Percentiles rank a stretch among this genome's conserved stretches.
phyloP scores from a whole-genome alignment of 208 protist genomes.

The Crithidia fasciculata region DNA sequence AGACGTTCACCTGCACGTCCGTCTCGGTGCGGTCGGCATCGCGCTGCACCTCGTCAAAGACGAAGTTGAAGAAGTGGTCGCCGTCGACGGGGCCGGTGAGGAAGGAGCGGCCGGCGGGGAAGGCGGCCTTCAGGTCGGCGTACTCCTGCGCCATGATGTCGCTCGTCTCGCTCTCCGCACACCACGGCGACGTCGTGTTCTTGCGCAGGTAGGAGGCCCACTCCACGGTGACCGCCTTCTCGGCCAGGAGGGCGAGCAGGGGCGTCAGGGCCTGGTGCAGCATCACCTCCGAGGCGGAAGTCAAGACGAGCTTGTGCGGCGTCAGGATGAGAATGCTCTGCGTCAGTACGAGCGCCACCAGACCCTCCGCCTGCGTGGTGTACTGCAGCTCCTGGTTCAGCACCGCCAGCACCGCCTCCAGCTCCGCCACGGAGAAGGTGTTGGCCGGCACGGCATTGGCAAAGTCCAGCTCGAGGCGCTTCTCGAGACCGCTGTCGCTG shows the following conservation, averaged over 20 bases:
- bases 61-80: conserved; percentile 89
- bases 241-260: conserved; percentile 40
- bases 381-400: conserved; percentile 47
- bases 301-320: conserved; percentile 53
- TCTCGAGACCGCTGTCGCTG: conserved; percentile 77
- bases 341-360: conserved; percentile 55
- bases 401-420: conserved; percentile 44
- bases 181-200: conserved; percentile 82
- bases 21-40: conserved; percentile 36
- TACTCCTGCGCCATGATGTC: conserved; percentile 91
- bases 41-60: conserved; percentile 76
- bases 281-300: conserved; percentile 55
- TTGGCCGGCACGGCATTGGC: conserved; percentile 17
- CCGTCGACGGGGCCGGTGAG: conserved; percentile 85
- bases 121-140: conserved; percentile 81
- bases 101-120: conserved; percentile 78
- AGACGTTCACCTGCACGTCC: conserved; percentile 84
- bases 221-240: conserved; percentile 49
- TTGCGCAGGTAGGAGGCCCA: conserved; percentile 88
- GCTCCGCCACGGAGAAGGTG: conserved; percentile 39
- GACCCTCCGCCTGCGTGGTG: conserved; percentile 24
- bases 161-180: conserved; percentile 50
- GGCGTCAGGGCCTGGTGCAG: conserved; percentile 68
- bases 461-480: conserved; percentile 89
- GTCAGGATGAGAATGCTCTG: conserved; percentile 60